Conservation (phyloP, 2,329 filamentous ascomycete genomes). For the Xylaria sp. region DNA sequence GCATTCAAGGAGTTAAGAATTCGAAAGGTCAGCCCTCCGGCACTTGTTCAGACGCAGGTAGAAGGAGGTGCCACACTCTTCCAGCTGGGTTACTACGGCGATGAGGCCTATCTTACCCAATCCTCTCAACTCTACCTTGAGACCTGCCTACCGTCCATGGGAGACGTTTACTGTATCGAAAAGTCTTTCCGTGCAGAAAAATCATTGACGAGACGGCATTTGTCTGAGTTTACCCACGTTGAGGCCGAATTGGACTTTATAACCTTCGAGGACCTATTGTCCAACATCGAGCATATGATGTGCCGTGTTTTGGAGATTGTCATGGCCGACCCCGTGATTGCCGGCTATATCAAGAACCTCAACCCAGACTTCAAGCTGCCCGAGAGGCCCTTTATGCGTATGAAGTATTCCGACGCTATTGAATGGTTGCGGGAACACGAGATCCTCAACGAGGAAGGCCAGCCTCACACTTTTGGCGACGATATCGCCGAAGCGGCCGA, state of each 20-base stretch:
- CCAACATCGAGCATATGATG: constrained; percentile 86
- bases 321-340: constrained; percentile 77
- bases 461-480: constrained; percentile 91
- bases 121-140: constrained; percentile 98
- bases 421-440: constrained; percentile 91
- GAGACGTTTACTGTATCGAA: constrained; percentile 97
- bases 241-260: constrained; percentile 98
- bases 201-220: constrained; percentile 89
- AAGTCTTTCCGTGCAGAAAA: constrained; percentile 99
- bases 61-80: constrained; percentile 94
- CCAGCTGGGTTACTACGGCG: constrained; percentile 87
- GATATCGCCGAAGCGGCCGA: constrained; percentile 98
- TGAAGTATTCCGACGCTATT: constrained; percentile 95
- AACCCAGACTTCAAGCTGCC: constrained; percentile 91
- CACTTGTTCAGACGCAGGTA: constrained; percentile 93
- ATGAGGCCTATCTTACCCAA: constrained; percentile 93
- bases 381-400: constrained; percentile 87
- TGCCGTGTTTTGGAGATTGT: constrained; percentile 84
- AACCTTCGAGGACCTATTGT: constrained; percentile 86
- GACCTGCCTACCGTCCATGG: constrained; percentile 88
- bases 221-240: constrained; percentile 96
- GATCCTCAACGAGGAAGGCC: constrained; percentile 91
- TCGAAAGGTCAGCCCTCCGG: constrained; percentile 87
- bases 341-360: constrained; percentile 80
- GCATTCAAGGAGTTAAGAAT: constrained; percentile 80